Evolutionary conservation across 2,329 filamentous ascomycete species (phyloP).

Genomic region (Pyrenochaeta sp.): DNA sequence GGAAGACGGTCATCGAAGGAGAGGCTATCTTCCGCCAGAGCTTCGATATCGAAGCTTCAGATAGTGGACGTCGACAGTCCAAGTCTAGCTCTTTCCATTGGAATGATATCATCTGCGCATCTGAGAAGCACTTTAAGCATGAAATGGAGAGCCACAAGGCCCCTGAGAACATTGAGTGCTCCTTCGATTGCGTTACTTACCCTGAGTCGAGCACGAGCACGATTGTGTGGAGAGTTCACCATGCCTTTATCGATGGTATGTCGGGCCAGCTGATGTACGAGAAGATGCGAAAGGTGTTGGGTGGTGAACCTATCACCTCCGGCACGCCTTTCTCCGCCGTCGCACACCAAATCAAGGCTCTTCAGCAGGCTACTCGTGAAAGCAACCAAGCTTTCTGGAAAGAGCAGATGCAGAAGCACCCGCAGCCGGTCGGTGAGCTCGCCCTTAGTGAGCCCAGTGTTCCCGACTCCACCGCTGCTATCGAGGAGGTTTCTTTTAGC

Average conservation of each 20-base stretch:
- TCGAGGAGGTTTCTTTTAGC: conserved; percentile 1
- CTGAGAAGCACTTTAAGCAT: conserved; percentile 5
- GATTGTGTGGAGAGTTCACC: conserved; percentile 46
- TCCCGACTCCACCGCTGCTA: not conserved
- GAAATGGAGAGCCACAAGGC: conserved; percentile 8
- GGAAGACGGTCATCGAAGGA: conserved; percentile 29
- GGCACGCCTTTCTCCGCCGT: conserved; percentile 13
- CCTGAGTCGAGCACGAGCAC: conserved; percentile 13
- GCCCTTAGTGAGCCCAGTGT: conserved; percentile 8
- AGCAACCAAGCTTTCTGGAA: conserved; percentile 15
- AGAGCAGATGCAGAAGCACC: conserved; percentile 10
- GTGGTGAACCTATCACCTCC: conserved; percentile 11
- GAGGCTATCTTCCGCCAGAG: conserved; percentile 38
- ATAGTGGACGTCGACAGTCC: conserved; percentile 1
- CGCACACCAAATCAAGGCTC: conserved; percentile 7
- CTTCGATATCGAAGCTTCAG: conserved; percentile 10
- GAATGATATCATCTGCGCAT: conserved; percentile 8
- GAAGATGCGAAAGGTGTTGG: conserved; percentile 25
- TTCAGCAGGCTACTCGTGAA: not conserved
- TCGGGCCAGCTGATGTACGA: conserved; percentile 30
- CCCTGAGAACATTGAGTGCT: conserved; percentile 10
- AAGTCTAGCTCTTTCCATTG: conserved; percentile 5
- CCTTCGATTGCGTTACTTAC: conserved; percentile 6
- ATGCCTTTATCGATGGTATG: conserved; percentile 45
- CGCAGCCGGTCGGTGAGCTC: conserved; percentile 10